Evolutionary conservation across 2,329 filamentous ascomycete genomes (phyloP), one percentile per base, ranked within the genome.

Genomic region (Lasiodiplodia hormozganensis): DNA sequence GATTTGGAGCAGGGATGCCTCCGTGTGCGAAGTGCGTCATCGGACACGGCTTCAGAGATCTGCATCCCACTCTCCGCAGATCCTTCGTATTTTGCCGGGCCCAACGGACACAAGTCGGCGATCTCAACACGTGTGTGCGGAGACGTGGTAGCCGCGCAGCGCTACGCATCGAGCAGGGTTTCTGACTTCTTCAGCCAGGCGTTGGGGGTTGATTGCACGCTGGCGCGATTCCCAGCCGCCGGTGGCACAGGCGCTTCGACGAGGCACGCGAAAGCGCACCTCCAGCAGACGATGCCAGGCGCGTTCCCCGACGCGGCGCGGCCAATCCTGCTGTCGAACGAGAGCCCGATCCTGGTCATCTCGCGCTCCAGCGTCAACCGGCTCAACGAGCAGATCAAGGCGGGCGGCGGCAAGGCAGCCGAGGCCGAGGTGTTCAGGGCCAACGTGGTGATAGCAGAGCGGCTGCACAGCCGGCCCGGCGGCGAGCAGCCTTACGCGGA

Each of bases 271-370:
- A 95, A 96, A 77, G 87, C 89, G 1, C 89, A 90, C 73, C 83
- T 93, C 49, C 86, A 89, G 73, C 86, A 86, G 72, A 83, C 69
- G 58, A 81, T 88, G 74, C 86, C 87, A 10, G 86, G 85, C 4
- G 82, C 85, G 23, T 89, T 87, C 70, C 87, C 86, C 72, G 77
- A 79, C 70, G 69, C 85, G 85, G 76, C 77, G 66, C 78, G 85
- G 64, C 87, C 89, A 3, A 94, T 98, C 40, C 82, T 96, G 0
- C 83, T 99, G 3, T 92, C 94, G 28, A 99, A 99, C 77, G 96
- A 98, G 79, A 97, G 93, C 65, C 95, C 96, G 0, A 96, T 99
- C 54, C 86, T 99, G 0, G 87, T 93, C 57, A 90, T 98, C 68
- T 93, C 92, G 23, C 86, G 88, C 66, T 89, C 92, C 11, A 97